Evolutionary conservation across 192 early-diverging fungal species (phyloP), one percentile per base, ranked within the genome.

Genomic region (Geranomyces michiganensis): DNA sequence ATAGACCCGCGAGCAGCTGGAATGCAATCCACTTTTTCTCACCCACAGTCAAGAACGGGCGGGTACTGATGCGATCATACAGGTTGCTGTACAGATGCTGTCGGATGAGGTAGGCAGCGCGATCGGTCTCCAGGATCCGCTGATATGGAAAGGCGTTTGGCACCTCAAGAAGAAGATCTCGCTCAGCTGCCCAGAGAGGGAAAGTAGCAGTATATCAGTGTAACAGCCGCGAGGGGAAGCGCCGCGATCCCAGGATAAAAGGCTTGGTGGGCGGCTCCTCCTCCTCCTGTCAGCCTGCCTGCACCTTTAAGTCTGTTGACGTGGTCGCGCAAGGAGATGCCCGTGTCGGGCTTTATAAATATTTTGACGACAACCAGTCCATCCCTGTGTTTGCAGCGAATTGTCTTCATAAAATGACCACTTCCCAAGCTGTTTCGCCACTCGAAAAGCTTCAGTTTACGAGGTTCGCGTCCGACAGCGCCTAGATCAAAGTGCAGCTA

Each of bases 21-120:
- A 89, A 93, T 4, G 93, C 88, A 53, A 99, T 92, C 96, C 96
- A 99, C 58, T 90, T 93, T 73, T 97, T 97, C 76, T 99, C 96
- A 44, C 88, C 61, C 0, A 82, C 56, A 24, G 87, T 87, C 69
- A 99, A 79, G 65, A 99, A 98, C 17, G 96, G 96, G 21, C 96
- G 89, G 0, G 93, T 99, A 69, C 94, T 92, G 33, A 97, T 94
- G 8, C 95, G 90, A 80, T 99, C 96, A 58, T 99, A 99, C n/a
- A 99, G 86, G 82, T 90, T 96, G 73, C 88, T 89, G 67, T 92
- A 92, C 64, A 97, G 78, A 71, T 90, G 92, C 74, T 96, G 95
- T 15, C 96, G 83, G 62, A 96, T 81, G 61, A 96, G 65, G 64
- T 96, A 99, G 19, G 91, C 93, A 9, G 94, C 95, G 22, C 87